Evolutionary conservation across 306 rosid species (phyloP), one percentile per base, ranked within the genome.

Genomic region (Inga leiocalycina): DNA sequence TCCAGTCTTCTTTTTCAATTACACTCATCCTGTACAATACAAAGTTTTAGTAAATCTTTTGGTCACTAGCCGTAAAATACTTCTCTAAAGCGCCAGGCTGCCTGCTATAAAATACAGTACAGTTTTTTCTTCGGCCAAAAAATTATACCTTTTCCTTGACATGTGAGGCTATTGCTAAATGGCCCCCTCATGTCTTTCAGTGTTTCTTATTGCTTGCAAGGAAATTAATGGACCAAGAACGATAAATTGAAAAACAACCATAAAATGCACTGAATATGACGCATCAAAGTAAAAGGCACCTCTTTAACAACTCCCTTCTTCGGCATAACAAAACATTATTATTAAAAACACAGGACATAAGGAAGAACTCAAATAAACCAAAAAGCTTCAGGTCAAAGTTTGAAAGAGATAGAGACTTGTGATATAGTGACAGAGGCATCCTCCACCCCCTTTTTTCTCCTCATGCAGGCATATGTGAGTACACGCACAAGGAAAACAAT

Each of bases 1-100:
- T 92, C 99, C 98, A 92, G 80, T 96, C 98, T 86, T 94, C 95
- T 83, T 87, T 92, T 86, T 91, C 97, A 80, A 92, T 74, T 68
- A 91, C 93, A 76, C 92, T 94, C 85, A 56, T 90, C 97, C 97
- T 94, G 85, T 65, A 77, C 66, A 83, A 74, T 70, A 24, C 19
- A 80, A 71, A 44, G 76, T 74, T 81, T 71, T 24, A 81, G 83
- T 64, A 80, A 83, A 81, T 64, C 64, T 68, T 82, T 66, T 65
- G 86, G 48, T 77, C 52, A 70, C 49, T 39, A 79, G 54, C 78
- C 81, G n/a, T 80, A 70, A 74, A 5, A 19, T 22, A 54, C 80
- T 84, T 44, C 57, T 32, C 49, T 37, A 49, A 79, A 83, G 48
- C 66, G 13, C 10, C 11, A 44, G 54, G 56, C 75, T 44, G 35